Base-by-base conservation (phyloP, 768 basidiomycete genomes). In the Russula sp. region DNA sequence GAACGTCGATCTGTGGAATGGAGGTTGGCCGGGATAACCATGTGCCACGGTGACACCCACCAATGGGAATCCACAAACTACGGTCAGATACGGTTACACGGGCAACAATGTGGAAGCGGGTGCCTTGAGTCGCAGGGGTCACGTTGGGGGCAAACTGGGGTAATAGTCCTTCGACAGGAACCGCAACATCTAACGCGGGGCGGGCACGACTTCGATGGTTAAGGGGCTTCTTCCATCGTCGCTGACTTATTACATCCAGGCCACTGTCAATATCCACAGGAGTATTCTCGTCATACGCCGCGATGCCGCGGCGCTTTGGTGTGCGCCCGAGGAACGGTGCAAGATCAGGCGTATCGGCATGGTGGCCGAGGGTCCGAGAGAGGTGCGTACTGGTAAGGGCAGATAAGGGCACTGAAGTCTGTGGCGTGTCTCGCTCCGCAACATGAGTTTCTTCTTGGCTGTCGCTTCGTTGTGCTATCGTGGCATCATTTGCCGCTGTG, bases 341-440 rank as follows among this genome's bases (percentile, higher is more conserved):
- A 20, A 82, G 75, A 1, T 79, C 78, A 32, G 81, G 78, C 8
- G 80, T 77, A 59, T 82, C 82, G n/a, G 71, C 74, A 57, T 83
- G 81, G 64, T 78, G 73, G 31, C 82, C 81, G 11, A 82, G 75
- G 8, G 80, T 80, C 50, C 77, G 75, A 9, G 79, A 77, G 31
- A 82, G 66, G n/a, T 79, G 73, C 7, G 77, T 76, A 34, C 74
- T 76, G 20, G 65, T 31, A 31, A 44, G 34, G 34, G 59, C 20
- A 8, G 39, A 31, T n/a, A n/a, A 22, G 6, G 47, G 39, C 22
- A 16, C 18, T 34, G 48, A 49, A 14, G 73, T 71, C 35, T n/a
- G 59, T 47, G 51, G 59, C 44, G 20, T 57, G 47, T 53, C 55
- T 62, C 53, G 69, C 45, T 59, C 62, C n/a, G 40, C 27, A 18